Percentiles rank a stretch among this genome's conserved stretches.
These are phyloP conservation scores for Aspergillus brasiliensis DNA, from an alignment of 2,329 filamentous ascomycete species.

Conservation along the genomic window DNA sequence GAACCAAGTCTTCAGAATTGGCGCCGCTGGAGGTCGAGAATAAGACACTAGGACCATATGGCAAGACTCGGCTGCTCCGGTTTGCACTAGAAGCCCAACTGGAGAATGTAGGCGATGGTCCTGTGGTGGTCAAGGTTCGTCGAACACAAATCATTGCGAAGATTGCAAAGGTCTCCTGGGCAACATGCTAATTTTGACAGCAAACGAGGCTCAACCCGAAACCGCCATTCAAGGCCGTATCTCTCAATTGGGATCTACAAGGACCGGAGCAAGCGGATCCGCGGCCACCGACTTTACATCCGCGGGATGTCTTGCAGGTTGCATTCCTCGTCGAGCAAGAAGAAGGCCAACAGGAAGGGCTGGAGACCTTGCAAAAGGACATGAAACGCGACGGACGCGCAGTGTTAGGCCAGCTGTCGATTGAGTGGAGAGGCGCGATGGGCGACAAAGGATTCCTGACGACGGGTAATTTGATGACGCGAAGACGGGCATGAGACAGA, in stretches of 20 bases:
- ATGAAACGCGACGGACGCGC: slow-evolving; percentile 56
- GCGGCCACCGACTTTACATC: slow-evolving; percentile 54
- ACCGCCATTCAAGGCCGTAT: slow-evolving; percentile 55
- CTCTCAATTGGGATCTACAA: slow-evolving; percentile 58
- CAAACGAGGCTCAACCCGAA: slow-evolving; percentile 53
- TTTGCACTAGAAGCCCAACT: slow-evolving; percentile 92
- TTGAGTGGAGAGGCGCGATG: slow-evolving; percentile 88
- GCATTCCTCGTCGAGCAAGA: slow-evolving; percentile 64
- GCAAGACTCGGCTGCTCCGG: slow-evolving; percentile 42
- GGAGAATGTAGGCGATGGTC: slow-evolving; percentile 87
- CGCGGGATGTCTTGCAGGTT: slow-evolving; percentile 66
- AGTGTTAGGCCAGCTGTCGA: slow-evolving; percentile 76
- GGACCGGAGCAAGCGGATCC: slow-evolving; percentile 31
- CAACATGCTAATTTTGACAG: slow-evolving; percentile 29
- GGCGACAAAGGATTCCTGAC: slow-evolving; percentile 84
- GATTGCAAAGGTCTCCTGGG: background rate
- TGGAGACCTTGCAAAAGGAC: slow-evolving; percentile 55
- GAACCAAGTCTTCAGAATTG: slow-evolving; percentile 79
- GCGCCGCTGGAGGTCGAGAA: slow-evolving; percentile 49
- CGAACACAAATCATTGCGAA: slow-evolving; percentile 8
- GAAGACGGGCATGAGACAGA: slow-evolving; percentile 37
- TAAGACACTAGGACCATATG: slow-evolving; percentile 48
- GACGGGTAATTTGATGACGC: slow-evolving; percentile 72
- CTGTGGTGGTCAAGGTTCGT: slow-evolving; percentile 72
- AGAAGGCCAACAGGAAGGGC: slow-evolving; percentile 45